These are phyloP conservation scores for Ogataea dorogensis DNA, from an alignment of 805 yeast genomes.

Conservation along the genomic window DNA sequence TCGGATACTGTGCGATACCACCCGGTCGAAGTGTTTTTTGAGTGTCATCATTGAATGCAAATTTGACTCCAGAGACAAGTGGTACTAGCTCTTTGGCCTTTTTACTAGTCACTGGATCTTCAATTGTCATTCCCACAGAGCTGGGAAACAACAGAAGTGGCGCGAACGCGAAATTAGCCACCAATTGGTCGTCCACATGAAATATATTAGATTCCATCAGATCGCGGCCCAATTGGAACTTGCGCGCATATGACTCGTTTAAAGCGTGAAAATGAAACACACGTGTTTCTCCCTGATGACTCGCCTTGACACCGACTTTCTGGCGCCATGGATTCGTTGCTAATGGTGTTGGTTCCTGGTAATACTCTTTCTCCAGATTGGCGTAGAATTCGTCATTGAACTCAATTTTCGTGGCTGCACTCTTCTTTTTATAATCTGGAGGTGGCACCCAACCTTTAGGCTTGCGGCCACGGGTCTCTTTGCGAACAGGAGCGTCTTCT, in stretches of 20 bases:
- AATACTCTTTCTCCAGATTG: constrained; percentile 15
- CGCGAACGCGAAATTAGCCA: constrained; percentile 5
- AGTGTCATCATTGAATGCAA: constrained; percentile 19
- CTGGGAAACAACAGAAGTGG: constrained; percentile 4
- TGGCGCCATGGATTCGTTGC: constrained; percentile 17
- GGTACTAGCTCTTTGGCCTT: constrained; percentile 11
- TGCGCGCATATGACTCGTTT: constrained; percentile 11
- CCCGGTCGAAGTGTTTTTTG: constrained; percentile 4
- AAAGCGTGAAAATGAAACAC: constrained; percentile 14
- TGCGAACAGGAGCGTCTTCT: constrained; percentile 8
- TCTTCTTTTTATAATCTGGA: constrained; percentile 8
- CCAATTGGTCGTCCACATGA: constrained; percentile 18
- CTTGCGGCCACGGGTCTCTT: constrained; percentile 14
- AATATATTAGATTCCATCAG: constrained; percentile 17
- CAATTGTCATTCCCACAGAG: constrained; percentile 1
- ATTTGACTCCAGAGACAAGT: constrained; percentile 14
- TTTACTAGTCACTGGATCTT: constrained; percentile 1
- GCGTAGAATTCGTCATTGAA: constrained; percentile 9
- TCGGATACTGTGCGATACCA: constrained; percentile 19
- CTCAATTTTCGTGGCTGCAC: background rate
- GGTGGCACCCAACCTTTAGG: constrained; percentile 21
- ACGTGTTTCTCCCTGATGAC: constrained; percentile 18
- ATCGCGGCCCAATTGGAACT: constrained; percentile 14
- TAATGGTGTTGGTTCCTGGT: constrained; percentile 10
- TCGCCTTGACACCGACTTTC: constrained; percentile 5